These are phyloP conservation scores for Phytopythium kandeliae DNA, from an alignment of 352 stramenopile species.

Conservation along the genomic window DNA sequence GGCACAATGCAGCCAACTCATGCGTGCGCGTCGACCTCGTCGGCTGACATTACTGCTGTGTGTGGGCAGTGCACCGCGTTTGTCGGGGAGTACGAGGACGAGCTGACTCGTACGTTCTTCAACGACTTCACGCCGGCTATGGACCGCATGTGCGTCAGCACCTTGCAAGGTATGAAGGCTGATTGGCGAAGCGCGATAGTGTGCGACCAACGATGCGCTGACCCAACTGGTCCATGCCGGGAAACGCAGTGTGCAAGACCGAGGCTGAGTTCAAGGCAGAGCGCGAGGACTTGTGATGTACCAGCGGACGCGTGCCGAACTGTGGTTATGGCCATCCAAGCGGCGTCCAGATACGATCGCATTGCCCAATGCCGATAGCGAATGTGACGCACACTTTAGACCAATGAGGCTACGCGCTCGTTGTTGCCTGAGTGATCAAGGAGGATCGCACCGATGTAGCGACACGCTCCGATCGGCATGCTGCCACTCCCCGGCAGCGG, in stretches of 20 bases:
- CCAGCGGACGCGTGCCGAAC: too few species aligned
- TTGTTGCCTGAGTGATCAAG: too few species aligned
- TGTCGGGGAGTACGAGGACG: slow-evolving; percentile 72
- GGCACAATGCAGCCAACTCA: too few species aligned
- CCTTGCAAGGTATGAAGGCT: slow-evolving; percentile 34
- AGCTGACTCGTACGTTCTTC: slow-evolving; percentile 73
- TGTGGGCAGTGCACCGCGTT: slow-evolving; percentile 62
- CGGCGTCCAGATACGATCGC: background rate
- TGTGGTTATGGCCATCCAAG: too few species aligned
- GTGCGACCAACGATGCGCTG: background rate
- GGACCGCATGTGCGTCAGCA: slow-evolving; percentile 44
- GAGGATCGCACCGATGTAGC: too few species aligned
- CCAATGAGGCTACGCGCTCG: background rate
- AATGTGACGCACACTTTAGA: background rate
- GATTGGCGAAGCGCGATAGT: background rate
- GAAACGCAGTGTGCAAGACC: background rate
- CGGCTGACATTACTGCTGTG: background rate
- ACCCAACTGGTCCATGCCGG: background rate
- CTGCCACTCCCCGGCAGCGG: too few species aligned
- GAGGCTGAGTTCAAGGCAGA: background rate
- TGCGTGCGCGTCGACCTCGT: too few species aligned
- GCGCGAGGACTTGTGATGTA: background rate
- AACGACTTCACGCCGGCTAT: slow-evolving; percentile 66
- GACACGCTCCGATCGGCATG: too few species aligned
- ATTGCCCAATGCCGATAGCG: background rate